phyloP scores from a whole-genome alignment of 768 basidiomycete genomes.

The Lactarius vividus region DNA sequence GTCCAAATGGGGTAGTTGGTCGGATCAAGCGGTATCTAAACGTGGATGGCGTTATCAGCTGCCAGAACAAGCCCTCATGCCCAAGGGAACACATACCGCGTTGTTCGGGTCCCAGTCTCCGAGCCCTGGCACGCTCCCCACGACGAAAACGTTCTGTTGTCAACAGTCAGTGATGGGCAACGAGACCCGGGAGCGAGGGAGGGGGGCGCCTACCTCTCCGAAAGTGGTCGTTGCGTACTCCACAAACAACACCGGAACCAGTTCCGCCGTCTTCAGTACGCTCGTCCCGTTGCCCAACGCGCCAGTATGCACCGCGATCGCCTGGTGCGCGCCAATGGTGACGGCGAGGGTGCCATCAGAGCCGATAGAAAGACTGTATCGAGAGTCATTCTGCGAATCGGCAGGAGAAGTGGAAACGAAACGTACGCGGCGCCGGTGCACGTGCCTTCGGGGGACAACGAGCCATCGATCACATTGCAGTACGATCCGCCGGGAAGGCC shows the following conservation, averaged over 20 bases:
- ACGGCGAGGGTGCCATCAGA: constrained; percentile 28
- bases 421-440: constrained; percentile 53
- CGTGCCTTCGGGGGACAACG: constrained; percentile 33
- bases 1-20: constrained; percentile 55
- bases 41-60: not conserved
- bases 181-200: not conserved
- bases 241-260: constrained; percentile 36
- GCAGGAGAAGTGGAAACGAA: not conserved
- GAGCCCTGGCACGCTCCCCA: constrained; percentile 54
- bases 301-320: constrained; percentile 31
- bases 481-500: constrained; percentile 56
- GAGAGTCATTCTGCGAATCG: not conserved
- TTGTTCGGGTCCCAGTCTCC: constrained; percentile 49
- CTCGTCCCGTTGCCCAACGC: constrained; percentile 9
- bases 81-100: constrained; percentile 38
- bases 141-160: constrained; percentile 57
- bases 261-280: not conserved
- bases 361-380: constrained; percentile 22
- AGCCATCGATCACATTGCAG: constrained; percentile 63
- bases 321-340: constrained; percentile 31
- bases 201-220: constrained; percentile 47
- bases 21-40: constrained; percentile 51
- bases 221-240: constrained; percentile 55
- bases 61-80: not conserved
- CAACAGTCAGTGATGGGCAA: not conserved